phyloP scores from a whole-genome alignment of 2,329 filamentous ascomycete species.

The Colletotrichum orchidophilum region DNA sequence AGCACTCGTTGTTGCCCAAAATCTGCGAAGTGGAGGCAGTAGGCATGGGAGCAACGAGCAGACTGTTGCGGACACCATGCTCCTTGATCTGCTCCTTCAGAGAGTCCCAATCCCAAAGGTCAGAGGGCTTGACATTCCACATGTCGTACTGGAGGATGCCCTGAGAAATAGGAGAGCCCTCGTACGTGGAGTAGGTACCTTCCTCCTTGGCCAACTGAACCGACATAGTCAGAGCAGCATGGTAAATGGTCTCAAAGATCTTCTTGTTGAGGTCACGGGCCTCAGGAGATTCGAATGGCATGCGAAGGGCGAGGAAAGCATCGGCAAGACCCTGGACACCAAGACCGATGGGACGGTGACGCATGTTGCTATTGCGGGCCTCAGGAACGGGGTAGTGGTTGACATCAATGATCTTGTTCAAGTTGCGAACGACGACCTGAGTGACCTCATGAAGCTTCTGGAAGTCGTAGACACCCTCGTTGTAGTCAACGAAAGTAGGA shows the following conservation, averaged over 20 bases:
- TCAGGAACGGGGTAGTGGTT: slow-evolving; percentile 98
- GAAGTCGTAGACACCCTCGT: slow-evolving; percentile 89
- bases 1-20: slow-evolving; percentile 98
- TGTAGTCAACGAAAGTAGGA: slow-evolving; percentile 89
- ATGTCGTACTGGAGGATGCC: slow-evolving; percentile 98
- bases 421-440: slow-evolving; percentile 90
- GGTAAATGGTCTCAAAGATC: slow-evolving; percentile 99
- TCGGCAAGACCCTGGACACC: slow-evolving; percentile 98
- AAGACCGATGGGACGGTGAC: slow-evolving; percentile 93
- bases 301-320: slow-evolving; percentile 94
- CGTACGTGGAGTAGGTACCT: slow-evolving; percentile 88
- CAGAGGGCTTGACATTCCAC: slow-evolving; percentile 93
- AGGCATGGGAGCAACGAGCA: slow-evolving; percentile 96
- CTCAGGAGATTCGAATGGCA: slow-evolving; percentile 97
- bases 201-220: slow-evolving; percentile 84
- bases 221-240: slow-evolving; percentile 90
- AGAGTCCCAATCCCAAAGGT: slow-evolving; percentile 94
- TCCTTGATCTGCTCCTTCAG: slow-evolving; percentile 92
- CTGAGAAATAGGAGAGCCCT: slow-evolving; percentile 93
- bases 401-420: slow-evolving; percentile 98
- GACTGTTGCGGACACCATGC: slow-evolving; percentile 93
- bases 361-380: slow-evolving; percentile 95
- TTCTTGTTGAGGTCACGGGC: slow-evolving; percentile 95
- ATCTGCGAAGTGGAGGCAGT: slow-evolving; percentile 98
- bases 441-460: slow-evolving; percentile 95